A percentile compares a stretch with the other conserved stretches of the same genome.
phyloP scores from a whole-genome alignment of 73 alveolate species.

The Tetrahymena malaccensis region DNA sequence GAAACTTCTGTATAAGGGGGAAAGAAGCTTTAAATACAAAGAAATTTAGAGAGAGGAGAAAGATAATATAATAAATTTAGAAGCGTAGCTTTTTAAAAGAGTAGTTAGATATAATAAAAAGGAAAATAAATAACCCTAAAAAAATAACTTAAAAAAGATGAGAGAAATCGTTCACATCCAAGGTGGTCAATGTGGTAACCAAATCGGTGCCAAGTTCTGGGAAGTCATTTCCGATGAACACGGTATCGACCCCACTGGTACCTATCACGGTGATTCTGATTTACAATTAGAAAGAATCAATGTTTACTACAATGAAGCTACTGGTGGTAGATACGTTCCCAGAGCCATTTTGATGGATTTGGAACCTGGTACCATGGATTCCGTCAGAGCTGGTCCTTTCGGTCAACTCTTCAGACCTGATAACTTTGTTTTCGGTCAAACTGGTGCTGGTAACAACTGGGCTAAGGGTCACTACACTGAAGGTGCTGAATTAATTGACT shows the following conservation, averaged over 20 bases:
- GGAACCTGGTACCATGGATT: conserved; percentile 99
- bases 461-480: conserved; percentile 99
- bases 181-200: conserved; percentile 99
- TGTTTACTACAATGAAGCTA: conserved; percentile 96
- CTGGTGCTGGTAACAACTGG: conserved; percentile 99
- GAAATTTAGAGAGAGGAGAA: not conserved
- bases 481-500: conserved; percentile 92
- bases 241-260: conserved; percentile 99
- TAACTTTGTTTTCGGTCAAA: conserved; percentile 95
- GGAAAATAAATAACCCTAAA: conserved; percentile 1
- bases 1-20: conserved; percentile 1
- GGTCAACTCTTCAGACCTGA: conserved; percentile 99
- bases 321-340: conserved; percentile 98
- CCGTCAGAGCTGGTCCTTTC: conserved; percentile 96
- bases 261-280: conserved; percentile 98
- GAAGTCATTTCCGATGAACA: conserved; percentile 99
- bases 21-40: not conserved
- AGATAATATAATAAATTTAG: not conserved
- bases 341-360: conserved; percentile 98
- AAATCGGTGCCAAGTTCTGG: conserved; percentile 99
- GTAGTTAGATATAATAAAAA: not conserved
- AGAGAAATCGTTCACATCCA: conserved; percentile 97
- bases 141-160: conserved; percentile 48
- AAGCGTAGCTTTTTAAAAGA: not conserved
- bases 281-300: conserved; percentile 86